Base-by-base conservation (phyloP, 306 rosid genomes). In the Gastrolobium bilobum region DNA sequence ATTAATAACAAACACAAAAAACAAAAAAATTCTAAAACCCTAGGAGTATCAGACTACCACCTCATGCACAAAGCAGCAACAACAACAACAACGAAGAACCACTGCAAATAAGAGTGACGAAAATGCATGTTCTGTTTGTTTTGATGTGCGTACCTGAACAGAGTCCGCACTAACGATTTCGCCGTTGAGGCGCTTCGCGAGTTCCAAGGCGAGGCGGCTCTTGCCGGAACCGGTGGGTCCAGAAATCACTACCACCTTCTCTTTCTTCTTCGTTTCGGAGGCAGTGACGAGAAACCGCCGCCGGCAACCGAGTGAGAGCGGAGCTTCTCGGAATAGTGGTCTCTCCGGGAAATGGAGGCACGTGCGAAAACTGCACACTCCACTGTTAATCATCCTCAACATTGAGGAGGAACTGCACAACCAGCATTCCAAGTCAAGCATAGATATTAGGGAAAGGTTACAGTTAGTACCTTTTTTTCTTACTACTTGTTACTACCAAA, bases 181-280 rank as follows among this genome's bases (percentile, higher is more conserved):
- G 6, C 98, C 98, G 52, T 90, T 86, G 84, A 92, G 90, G 81
- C 83, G 90, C 87, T 90, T 95, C 8, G 98, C 99, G 6, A 92
- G 99, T 67, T 95, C 96, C 80, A 95, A 11, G 20, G 98, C 94
- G 30, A 95, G 91, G 54, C 88, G 89, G 84, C 90, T 92, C 83
- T 91, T 92, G 53, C 98, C 98, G 33, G 98, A 87, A 33, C 97
- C 99, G 40, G 98, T 95, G 20, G 98, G 99, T 46, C 99, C 97
- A 52, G 99, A 95, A 80, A 90, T 82, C 29, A 91, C 94, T 30
- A 95, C 79, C 62, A 95, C 90, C 86, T 90, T 92, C 81, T 88
- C 89, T 79, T 90, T 91, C 58, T 52, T 89, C 67, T 81, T 69
- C 6, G 75, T 20, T 37, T 26, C 9, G 10, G 84, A 52, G 10